These are phyloP conservation scores for Nephelium lappaceum DNA, from an alignment of 345 rosid genomes.

Conservation along the genomic window DNA sequence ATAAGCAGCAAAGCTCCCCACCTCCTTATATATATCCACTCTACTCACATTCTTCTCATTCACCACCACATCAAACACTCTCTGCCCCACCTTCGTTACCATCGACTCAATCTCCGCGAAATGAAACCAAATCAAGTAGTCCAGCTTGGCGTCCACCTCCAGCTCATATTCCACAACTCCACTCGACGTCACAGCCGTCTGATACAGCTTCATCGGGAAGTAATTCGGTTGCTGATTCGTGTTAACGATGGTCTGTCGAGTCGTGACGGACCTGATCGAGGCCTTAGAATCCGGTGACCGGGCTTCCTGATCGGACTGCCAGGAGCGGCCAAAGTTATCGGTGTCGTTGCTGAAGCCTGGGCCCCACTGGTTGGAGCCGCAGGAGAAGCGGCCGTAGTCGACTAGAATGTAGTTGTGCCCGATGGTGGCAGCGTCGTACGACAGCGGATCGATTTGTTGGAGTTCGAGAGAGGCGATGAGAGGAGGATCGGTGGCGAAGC, in stretches of 20 bases:
- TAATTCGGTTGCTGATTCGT: conserved; percentile 71
- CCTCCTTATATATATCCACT: conserved; percentile 66
- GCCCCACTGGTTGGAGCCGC: conserved; percentile 85
- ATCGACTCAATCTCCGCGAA: conserved; percentile 87
- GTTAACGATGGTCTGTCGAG: conserved; percentile 48
- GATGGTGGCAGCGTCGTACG: conserved; percentile 56
- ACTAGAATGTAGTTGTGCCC: conserved; percentile 59
- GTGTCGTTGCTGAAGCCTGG: conserved; percentile 84
- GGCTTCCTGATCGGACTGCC: conserved; percentile 73
- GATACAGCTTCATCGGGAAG: conserved; percentile 92
- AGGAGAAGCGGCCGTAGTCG: conserved; percentile 81
- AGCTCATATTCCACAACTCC: conserved; percentile 64
- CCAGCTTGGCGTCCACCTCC: conserved; percentile 84
- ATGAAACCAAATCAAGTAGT: conserved; percentile 93
- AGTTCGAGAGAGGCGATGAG: conserved; percentile 81
- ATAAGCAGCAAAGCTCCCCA: conserved; percentile 70
- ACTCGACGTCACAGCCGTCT: conserved; percentile 60
- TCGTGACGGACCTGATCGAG: conserved; percentile 43
- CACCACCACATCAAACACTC: conserved; percentile 79
- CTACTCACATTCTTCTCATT: conserved; percentile 66
- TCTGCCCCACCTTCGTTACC: conserved; percentile 63
- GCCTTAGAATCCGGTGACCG: conserved; percentile 33
- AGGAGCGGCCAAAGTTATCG: conserved; percentile 82
- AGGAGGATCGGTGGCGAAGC: conserved; percentile 95
- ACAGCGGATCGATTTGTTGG: conserved; percentile 66